Evolutionary conservation across 306 rosid genomes (phyloP), one percentile per base, ranked within the genome.

Genomic region (Ceratonia siliqua): DNA sequence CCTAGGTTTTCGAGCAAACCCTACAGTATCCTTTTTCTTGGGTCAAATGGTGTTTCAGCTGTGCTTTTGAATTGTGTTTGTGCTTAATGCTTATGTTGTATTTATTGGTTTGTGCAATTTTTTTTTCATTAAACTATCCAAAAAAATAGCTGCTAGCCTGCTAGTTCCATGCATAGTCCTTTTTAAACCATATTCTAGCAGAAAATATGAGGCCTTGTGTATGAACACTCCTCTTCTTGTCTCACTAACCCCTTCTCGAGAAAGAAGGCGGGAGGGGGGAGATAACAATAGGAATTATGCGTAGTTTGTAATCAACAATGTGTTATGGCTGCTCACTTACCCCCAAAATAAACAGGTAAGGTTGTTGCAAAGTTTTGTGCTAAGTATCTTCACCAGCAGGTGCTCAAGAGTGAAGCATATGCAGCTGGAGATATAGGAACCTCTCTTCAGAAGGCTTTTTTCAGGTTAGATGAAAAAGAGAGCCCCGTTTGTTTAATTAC

Each of bases 291-390:
- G 35, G 46, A 49, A 54, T 45, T n/a, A 24, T 39, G 42, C 30
- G 4, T 57, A 32, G 15, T 75, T 75, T 72, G 58, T 39, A 41
- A 45, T 41, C 38, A 43, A 50, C 25, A 5, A 7, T 38, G 21
- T 41, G 62, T 68, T 63, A 77, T 72, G 72, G 54, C 20, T 71
- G 49, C 78, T 86, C 59, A 82, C 72, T 61, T 27, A 73, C 50
- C 64, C 63, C 66, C 69, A 70, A 68, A 82, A 63, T 68, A 61
- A 87, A 58, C 87, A 94, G 99, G 97, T 71, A 94, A 88, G 89
- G 99, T 92, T 74, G 99, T 94, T 69, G 97, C 99, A 6, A 94
- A 92, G 82, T 94, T 94, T 78, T 94, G 99, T 82, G 95, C 97
- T 0, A 94, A 92, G 89, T 92, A 71, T 83, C 96, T 94, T 75